These are phyloP conservation scores for Pyricularia grisea DNA, from an alignment of 2,329 filamentous ascomycete species.

Conservation along the genomic window DNA sequence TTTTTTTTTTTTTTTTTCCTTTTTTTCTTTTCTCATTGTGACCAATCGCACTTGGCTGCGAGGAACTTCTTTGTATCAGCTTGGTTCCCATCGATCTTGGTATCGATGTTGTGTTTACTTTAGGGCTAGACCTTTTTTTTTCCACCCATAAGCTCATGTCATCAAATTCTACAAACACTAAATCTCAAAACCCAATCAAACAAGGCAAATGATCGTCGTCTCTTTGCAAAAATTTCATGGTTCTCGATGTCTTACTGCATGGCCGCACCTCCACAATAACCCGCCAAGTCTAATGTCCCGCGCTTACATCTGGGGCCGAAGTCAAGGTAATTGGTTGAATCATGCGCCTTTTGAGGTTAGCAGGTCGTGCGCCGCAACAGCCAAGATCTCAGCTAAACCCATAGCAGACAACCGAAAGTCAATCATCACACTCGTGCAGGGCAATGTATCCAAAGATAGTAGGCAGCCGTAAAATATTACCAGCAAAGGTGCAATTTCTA, in stretches of 20 bases:
- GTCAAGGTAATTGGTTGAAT: neutral
- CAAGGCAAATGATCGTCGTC: neutral
- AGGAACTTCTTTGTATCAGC: neutral
- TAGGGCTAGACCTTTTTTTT: neutral
- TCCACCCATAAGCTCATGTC: neutral
- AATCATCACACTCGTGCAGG: neutral
- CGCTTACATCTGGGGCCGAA: neutral
- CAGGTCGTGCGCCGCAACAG: neutral
- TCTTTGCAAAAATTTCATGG: neutral
- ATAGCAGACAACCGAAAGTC: neutral
- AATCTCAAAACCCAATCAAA: neutral
- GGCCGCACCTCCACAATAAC: neutral
- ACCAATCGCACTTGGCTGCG: neutral
- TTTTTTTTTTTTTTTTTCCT: neutral
- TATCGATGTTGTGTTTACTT: neutral
- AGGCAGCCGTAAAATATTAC: neutral
- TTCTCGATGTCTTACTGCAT: neutral
- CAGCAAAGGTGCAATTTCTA: neutral
- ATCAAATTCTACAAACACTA: neutral
- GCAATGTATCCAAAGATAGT: neutral
- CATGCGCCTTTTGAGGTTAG: neutral
- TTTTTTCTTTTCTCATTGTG: neutral
- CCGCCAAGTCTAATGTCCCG: neutral
- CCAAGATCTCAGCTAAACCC: neutral
- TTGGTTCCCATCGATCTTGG: neutral